A percentile compares a stretch with the other conserved stretches of the same genome.
Evolutionary conservation across 805 yeast species (phyloP).

Genomic region (Candida ficus): DNA sequence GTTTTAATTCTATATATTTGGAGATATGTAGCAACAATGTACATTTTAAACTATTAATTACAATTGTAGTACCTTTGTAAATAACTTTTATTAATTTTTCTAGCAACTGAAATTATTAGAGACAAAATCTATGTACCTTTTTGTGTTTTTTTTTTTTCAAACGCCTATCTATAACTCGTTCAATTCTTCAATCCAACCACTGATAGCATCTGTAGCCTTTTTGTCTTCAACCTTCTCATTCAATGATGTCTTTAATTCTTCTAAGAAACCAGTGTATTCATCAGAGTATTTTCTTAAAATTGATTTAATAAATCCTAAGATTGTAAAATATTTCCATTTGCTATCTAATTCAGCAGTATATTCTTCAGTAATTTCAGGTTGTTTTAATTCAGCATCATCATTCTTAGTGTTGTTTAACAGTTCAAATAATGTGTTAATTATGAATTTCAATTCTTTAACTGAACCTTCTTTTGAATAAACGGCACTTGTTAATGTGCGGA

Average conservation of each 20-base stretch:
- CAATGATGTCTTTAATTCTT: slow-evolving; percentile 31
- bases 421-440: slow-evolving; percentile 24
- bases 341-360: slow-evolving; percentile 31
- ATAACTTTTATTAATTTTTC: no score
- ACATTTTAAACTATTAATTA: no score
- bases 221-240: slow-evolving; percentile 28
- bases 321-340: slow-evolving; percentile 37
- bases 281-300: slow-evolving; percentile 39
- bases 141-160: no score
- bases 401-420: slow-evolving; percentile 21
- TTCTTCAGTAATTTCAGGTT: slow-evolving; percentile 23
- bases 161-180: slow-evolving; percentile 14
- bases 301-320: slow-evolving; percentile 33
- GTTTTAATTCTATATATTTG: background rate
- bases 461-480: slow-evolving; percentile 18
- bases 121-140: no score
- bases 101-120: background rate
- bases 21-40: no score
- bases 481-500: slow-evolving; percentile 29
- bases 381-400: slow-evolving; percentile 18
- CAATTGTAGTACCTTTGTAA: no score
- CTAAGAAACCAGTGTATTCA: slow-evolving; percentile 31
- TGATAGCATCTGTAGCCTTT: slow-evolving; percentile 25
- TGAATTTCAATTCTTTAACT: slow-evolving; percentile 23
- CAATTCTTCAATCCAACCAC: slow-evolving; percentile 31